Conservation (phyloP, 148 eudicot species). For the Fagopyrum esculentum region DNA sequence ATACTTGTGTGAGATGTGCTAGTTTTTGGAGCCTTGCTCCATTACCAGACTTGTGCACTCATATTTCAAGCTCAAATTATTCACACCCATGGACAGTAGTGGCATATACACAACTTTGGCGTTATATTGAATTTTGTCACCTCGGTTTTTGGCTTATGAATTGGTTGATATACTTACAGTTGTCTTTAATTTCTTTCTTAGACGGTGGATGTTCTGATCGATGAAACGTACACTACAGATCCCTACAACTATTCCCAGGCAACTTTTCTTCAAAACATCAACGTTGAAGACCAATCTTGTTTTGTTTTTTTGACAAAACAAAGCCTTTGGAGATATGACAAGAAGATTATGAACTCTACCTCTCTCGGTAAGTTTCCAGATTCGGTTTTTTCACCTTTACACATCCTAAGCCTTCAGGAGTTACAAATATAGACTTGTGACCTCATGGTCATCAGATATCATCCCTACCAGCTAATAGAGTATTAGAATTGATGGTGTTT, state of each 20-base stretch:
- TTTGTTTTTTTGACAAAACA: slow-evolving; percentile 58
- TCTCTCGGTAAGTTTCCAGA: slow-evolving; percentile 50
- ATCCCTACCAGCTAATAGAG: too few species aligned
- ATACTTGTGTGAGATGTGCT: neutral
- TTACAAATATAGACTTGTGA: too few species aligned
- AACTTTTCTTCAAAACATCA: slow-evolving; percentile 57
- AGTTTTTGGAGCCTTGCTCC: neutral
- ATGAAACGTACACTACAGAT: slow-evolving; percentile 61
- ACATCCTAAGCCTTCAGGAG: neutral
- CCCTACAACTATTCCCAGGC: slow-evolving; percentile 42
- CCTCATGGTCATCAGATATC: too few species aligned
- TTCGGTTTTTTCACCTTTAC: slow-evolving; percentile 6
- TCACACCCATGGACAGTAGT: neutral
- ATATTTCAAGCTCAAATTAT: neutral
- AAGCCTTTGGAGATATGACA: slow-evolving; percentile 92
- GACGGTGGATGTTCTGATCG: slow-evolving; percentile 81
- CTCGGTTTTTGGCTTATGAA: neutral
- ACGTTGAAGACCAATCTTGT: slow-evolving; percentile 64
- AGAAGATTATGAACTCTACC: slow-evolving; percentile 41
- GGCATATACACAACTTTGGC: neutral
- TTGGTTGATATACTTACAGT: neutral
- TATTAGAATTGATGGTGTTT: too few species aligned
- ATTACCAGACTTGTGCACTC: neutral
- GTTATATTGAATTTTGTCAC: neutral
- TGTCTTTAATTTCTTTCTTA: slow-evolving; percentile 11